Percentiles rank a stretch among this genome's conserved stretches.
phyloP scores from a whole-genome alignment of 2,329 filamentous ascomycete genomes.

The Dissoconium aciculare region DNA sequence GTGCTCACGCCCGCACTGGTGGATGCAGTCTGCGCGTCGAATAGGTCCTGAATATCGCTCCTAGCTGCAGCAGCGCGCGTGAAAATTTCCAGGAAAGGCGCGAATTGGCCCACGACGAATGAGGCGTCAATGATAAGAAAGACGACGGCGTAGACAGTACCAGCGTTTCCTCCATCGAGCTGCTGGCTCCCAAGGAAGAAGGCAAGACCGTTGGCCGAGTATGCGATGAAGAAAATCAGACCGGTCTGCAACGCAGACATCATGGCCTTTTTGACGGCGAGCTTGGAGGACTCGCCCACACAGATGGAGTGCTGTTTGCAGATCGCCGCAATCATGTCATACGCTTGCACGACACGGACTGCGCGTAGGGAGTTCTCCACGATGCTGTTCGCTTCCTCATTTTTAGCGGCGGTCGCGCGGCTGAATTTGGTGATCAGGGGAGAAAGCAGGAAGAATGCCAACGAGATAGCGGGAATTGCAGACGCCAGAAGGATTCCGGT shows the following conservation, averaged over 20 bases:
- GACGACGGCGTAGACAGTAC: conserved; percentile 47
- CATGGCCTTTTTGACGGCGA: conserved; percentile 29
- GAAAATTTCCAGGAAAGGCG: conserved; percentile 45
- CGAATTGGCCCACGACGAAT: conserved; percentile 47
- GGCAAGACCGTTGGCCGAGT: conserved; percentile 32
- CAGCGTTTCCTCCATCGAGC: conserved; percentile 24
- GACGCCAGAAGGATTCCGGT: conserved; percentile 30
- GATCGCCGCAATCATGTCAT: conserved; percentile 29
- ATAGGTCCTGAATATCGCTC: conserved; percentile 30
- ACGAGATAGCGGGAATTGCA: conserved; percentile 35
- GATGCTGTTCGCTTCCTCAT: conserved; percentile 30
- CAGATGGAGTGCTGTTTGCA: conserved; percentile 25
- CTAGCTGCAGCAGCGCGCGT: conserved; percentile 39
- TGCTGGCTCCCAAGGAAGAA: conserved; percentile 30
- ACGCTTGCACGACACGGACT: conserved; percentile 36
- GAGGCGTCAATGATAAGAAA: conserved; percentile 50
- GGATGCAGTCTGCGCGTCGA: conserved; percentile 25
- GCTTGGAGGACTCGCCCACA: conserved; percentile 22
- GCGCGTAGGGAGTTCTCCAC: conserved; percentile 33
- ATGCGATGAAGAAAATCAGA: conserved; percentile 31
- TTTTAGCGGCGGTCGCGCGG: conserved; percentile 24
- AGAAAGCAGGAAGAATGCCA: conserved; percentile 30
- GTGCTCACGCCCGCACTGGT: neutral
- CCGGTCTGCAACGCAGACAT: conserved; percentile 30
- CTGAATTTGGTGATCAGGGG: conserved; percentile 28